These are phyloP conservation scores for Scenedesmus sp. DNA, from an alignment of 163 green algal genomes.

Conservation along the genomic window DNA sequence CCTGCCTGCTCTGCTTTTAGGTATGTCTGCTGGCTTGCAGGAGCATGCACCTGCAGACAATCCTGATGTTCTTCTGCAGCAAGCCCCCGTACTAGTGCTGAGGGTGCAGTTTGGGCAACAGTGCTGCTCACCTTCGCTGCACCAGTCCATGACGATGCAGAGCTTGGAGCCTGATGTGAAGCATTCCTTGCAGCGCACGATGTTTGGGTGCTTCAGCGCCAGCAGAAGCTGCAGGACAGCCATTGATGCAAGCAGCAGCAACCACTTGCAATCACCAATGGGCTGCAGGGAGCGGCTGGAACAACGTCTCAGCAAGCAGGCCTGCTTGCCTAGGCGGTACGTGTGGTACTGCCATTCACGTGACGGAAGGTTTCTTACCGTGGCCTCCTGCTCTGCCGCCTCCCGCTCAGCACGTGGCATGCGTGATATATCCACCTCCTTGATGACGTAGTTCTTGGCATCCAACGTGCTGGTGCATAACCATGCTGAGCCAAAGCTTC, in stretches of 20 bases:
- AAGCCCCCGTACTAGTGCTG: not conserved
- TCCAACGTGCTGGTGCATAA: conserved; percentile 72
- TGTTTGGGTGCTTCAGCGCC: conserved; percentile 85
- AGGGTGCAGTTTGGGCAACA: conserved; percentile 5
- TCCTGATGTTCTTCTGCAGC: not conserved
- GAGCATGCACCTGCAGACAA: not conserved
- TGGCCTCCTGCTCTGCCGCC: conserved; percentile 76
- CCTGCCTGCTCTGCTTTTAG: not conserved
- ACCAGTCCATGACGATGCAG: conserved; percentile 90
- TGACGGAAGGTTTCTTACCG: conserved; percentile 55
- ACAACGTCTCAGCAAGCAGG: not conserved
- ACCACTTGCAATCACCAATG: not conserved
- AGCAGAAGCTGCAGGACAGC: conserved; percentile 74
- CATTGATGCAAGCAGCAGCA: not conserved
- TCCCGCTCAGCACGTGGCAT: conserved; percentile 76
- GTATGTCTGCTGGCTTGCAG: not conserved
- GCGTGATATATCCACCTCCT: conserved; percentile 79
- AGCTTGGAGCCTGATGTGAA: conserved; percentile 80
- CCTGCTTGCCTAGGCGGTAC: not conserved
- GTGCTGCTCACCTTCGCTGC: conserved; percentile 70
- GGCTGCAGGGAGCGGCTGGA: not conserved
- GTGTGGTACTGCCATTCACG: not conserved
- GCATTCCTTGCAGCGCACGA: conserved; percentile 81
- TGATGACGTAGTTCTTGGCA: conserved; percentile 80
- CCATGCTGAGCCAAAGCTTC: conserved; percentile 76